phyloP scores from a whole-genome alignment of 495 filamentous ascomycete species.

The Aspergillus biplanus region DNA sequence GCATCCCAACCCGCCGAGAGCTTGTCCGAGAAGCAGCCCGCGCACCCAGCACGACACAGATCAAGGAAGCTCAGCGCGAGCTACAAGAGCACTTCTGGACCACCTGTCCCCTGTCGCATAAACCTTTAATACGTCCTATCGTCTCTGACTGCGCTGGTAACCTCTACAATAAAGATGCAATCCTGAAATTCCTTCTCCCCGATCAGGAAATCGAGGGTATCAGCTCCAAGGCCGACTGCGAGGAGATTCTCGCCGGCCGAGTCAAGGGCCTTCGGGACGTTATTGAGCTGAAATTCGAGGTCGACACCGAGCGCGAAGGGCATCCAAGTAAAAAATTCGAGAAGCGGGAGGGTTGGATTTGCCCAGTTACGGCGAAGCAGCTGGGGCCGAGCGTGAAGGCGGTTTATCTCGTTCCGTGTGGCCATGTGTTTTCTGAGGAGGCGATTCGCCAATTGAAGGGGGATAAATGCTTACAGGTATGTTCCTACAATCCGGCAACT shows the following conservation, averaged over 20 bases:
- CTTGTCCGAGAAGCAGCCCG: conserved; percentile 89
- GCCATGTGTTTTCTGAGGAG: conserved; percentile 88
- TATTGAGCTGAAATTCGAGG: conserved; percentile 82
- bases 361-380: conserved; percentile 85
- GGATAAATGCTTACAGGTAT: conserved; percentile 63
- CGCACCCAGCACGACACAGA: conserved; percentile 78
- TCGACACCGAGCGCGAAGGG: conserved; percentile 47
- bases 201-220: conserved; percentile 57
- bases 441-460: conserved; percentile 78
- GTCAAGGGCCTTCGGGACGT: conserved; percentile 86
- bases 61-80: conserved; percentile 86
- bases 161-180: conserved; percentile 93
- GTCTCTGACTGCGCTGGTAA: conserved; percentile 85
- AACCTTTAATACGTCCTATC: conserved; percentile 68
- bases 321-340: conserved; percentile 40
- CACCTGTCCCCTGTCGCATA: conserved; percentile 81
- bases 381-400: conserved; percentile 78
- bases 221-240: conserved; percentile 61
- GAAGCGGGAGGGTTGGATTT: conserved; percentile 69
- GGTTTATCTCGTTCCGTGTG: conserved; percentile 92
- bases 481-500: conserved; percentile 14
- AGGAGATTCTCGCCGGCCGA: conserved; percentile 66
- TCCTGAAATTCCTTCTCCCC: conserved; percentile 79
- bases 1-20: conserved; percentile 92
- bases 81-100: conserved; percentile 84